Evolutionary conservation across 2,329 filamentous ascomycete genomes (phyloP), one percentile per base, ranked within the genome.

Genomic region (Aspergillus melleus): DNA sequence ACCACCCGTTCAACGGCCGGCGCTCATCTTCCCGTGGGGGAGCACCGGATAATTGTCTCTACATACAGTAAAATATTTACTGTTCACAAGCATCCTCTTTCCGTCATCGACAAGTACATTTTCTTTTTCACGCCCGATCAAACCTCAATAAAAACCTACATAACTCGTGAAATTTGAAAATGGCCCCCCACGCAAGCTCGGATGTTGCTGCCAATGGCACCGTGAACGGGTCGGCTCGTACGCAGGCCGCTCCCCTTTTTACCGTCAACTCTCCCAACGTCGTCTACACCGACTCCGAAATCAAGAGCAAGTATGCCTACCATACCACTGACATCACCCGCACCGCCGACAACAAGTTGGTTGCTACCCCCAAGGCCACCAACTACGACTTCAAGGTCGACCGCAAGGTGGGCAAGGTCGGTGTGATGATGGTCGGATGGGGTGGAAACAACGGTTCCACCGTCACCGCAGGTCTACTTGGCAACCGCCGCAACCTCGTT

Each of bases 401-500:
- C 76, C 92, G 94, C 77, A 91, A 90, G 79, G 86, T 98, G 61
- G 92, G 92, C 79, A 96, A 94, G 84, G 86, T 92, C 68, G 95
- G 95, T 74, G 86, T 97, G 82, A 98, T 99, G 95, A 86, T 99
- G 67, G 94, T 99, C 68, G 95, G 95, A 65, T 94, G 90, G 88
- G 95, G 95, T 79, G 95, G 95, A 74, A 99, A 99, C 87, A 99
- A 99, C 76, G 95, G 95, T 67, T 92, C 92, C 67, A 99, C 95
- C 60, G 92, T 99, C 64, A 98, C 95, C 61, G 95, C 95, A 63
- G 95, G 94, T 77, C 96, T 99, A 79, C 86, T 99, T 75, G 95
- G 94, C 79, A 99, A 99, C 81, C 90, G 91, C 75, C 90, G 89
- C 69, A 85, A 87, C 60, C 86, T 98, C 60, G 82, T 84, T 63